A percentile compares a stretch with the other conserved stretches of the same genome.
Conservation (phyloP, 129 eudicot species). For the Flaveria linearis region DNA sequence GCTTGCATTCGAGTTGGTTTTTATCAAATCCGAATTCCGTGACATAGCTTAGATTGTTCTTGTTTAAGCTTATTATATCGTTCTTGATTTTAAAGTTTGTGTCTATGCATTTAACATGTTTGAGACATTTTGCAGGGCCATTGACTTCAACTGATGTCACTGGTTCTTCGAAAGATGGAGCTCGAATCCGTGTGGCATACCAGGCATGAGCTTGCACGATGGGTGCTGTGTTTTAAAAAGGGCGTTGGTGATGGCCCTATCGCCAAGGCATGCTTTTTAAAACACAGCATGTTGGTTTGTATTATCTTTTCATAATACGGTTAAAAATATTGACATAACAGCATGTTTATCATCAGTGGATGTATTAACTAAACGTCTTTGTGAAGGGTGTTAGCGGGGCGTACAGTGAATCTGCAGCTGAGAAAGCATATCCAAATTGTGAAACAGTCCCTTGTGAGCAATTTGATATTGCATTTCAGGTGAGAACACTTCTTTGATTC, state of each 20-base stretch:
- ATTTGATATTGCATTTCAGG: slow-evolving; percentile 85
- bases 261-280: not conserved
- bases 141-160: slow-evolving; percentile 52
- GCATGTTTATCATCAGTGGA: not conserved
- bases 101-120: slow-evolving; percentile 12
- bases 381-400: slow-evolving; percentile 89
- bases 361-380: not conserved
- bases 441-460: slow-evolving; percentile 93
- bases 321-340: not conserved
- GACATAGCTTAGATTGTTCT: not conserved
- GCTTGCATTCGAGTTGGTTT: not conserved
- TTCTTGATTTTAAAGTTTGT: slow-evolving; percentile 6
- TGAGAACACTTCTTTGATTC: slow-evolving; percentile 22
- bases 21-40: not conserved
- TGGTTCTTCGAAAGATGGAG: slow-evolving; percentile 46
- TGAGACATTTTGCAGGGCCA: slow-evolving; percentile 53
- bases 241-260: not conserved
- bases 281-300: slow-evolving; percentile 17
- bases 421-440: slow-evolving; percentile 84
- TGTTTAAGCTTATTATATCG: not conserved
- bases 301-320: slow-evolving; percentile 5
- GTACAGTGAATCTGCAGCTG: slow-evolving; percentile 85
- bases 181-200: slow-evolving; percentile 81
- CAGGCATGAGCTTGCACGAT: slow-evolving; percentile 51
- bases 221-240: not conserved